A percentile compares a stretch with the other conserved stretches of the same genome.
phyloP scores from a whole-genome alignment of 2,329 filamentous ascomycete species.

The Podosphaera fusca region DNA sequence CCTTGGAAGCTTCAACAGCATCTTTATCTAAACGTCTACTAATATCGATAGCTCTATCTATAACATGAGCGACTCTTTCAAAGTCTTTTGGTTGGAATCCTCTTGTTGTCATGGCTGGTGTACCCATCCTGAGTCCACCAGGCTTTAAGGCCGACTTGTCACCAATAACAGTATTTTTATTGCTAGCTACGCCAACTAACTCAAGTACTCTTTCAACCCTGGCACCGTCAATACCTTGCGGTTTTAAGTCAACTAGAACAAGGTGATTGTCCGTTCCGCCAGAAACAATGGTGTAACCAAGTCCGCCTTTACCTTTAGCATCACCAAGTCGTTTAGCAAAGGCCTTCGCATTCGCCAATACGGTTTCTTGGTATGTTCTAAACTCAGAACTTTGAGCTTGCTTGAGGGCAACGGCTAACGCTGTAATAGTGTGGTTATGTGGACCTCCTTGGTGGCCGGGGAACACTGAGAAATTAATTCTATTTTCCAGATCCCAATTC shows the following conservation, averaged over 20 bases:
- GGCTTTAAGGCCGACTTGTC: conserved; percentile 94
- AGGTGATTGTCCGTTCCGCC: conserved; percentile 96
- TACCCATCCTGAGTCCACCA: conserved; percentile 84
- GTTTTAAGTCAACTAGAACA: conserved; percentile 82
- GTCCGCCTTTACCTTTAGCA: conserved; percentile 13
- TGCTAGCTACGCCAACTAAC: conserved; percentile 96
- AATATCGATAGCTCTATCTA: conserved; percentile 47
- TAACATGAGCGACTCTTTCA: conserved; percentile 79
- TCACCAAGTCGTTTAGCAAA: conserved; percentile 29
- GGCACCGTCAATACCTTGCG: conserved; percentile 69
- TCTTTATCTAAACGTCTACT: conserved; percentile 53
- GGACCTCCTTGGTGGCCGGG: conserved; percentile 95
- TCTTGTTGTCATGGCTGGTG: conserved; percentile 89
- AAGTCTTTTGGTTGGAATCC: conserved; percentile 88
- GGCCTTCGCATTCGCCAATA: conserved; percentile 80
- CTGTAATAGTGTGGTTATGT: conserved; percentile 99
- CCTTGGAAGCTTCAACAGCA: conserved; percentile 43
- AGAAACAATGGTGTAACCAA: conserved; percentile 84
- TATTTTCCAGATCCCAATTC: conserved; percentile 78
- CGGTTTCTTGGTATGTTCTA: conserved; percentile 79
- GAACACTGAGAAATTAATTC: conserved; percentile 98
- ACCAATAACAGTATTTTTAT: conserved; percentile 97
- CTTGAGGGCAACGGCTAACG: conserved; percentile 80
- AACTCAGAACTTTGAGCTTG: conserved; percentile 82
- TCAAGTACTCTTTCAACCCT: conserved; percentile 91